Conservation (phyloP, 1,284 basidiomycete species). For the Wallemia mellicola region DNA sequence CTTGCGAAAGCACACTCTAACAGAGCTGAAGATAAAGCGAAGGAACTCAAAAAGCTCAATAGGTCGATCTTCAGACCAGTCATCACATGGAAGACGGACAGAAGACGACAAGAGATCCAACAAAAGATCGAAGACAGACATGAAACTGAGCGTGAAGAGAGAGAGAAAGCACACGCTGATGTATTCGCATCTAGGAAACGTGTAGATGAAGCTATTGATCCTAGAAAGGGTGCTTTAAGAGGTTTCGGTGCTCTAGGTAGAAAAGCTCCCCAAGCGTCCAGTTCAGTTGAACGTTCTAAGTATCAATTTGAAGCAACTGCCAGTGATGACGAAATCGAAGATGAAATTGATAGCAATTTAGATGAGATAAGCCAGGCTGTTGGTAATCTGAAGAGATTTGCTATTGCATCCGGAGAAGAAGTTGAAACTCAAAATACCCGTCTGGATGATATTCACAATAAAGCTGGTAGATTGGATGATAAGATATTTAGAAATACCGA, state of each 20-base stretch:
- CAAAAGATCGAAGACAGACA: constrained; percentile 63
- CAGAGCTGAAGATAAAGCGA: constrained; percentile 73
- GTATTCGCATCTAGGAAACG: constrained; percentile 63
- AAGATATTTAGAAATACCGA: constrained; percentile 37
- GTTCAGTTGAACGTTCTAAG: constrained; percentile 23
- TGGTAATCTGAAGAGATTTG: constrained; percentile 54
- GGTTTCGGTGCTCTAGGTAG: constrained; percentile 11
- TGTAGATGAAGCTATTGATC: constrained; percentile 40
- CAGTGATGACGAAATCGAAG: constrained; percentile 66
- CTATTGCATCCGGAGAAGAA: constrained; percentile 53
- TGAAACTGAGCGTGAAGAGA: constrained; percentile 56
- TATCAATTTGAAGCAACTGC: constrained; percentile 86
- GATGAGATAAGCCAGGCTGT: constrained; percentile 59
- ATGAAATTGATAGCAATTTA: constrained; percentile 62
- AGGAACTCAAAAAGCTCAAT: constrained; percentile 78
- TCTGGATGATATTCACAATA: constrained; percentile 35
- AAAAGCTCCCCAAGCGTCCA: constrained; percentile 30
- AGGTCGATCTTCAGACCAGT: constrained; percentile 79
- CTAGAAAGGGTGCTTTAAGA: constrained; percentile 22
- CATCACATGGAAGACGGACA: constrained; percentile 67
- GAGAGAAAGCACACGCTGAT: constrained; percentile 56
- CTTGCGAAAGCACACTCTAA: constrained; percentile 65
- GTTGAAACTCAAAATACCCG: constrained; percentile 42
- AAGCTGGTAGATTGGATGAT: constrained; percentile 32
- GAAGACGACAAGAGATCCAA: constrained; percentile 67